A percentile compares a stretch with the other conserved stretches of the same genome.
Evolutionary conservation across 371 early-diverging fungal species (phyloP).

Genomic region (Mortierella sp.): DNA sequence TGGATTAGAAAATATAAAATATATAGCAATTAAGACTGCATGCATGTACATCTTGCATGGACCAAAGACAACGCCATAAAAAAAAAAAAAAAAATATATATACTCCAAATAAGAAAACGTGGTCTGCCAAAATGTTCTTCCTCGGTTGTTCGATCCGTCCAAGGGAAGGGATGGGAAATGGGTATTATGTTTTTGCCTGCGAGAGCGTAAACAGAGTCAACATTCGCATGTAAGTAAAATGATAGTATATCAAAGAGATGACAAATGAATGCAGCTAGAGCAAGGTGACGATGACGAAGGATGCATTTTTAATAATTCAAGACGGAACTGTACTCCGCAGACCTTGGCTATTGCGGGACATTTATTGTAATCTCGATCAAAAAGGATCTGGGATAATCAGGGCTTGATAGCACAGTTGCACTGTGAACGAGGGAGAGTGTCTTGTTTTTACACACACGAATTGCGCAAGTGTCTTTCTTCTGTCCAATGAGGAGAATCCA

Average conservation of each 20-base stretch:
- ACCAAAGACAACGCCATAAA: background rate
- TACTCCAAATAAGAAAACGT: too few relatives aligned
- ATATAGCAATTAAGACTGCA: conserved; percentile 1
- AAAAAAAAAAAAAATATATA: background rate
- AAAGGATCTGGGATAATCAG: background rate
- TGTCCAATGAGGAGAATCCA: background rate
- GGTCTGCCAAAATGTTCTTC: conserved; percentile 2
- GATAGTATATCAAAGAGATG: background rate
- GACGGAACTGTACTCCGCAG: background rate
- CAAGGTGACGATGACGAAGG: conserved; percentile 1
- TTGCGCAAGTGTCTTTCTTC: background rate
- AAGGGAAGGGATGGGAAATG: background rate
- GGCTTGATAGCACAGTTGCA: background rate
- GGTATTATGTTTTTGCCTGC: background rate
- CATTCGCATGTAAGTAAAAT: background rate
- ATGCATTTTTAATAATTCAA: background rate
- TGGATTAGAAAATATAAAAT: background rate
- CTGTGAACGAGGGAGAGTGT: background rate
- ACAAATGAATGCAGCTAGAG: conserved; percentile 8
- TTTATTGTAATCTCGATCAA: background rate
- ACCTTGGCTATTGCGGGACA: background rate
- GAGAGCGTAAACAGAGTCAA: background rate
- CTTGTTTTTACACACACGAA: too few relatives aligned
- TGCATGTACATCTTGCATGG: background rate
- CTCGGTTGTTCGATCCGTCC: background rate